Evolutionary conservation across 2,329 filamentous ascomycete species (phyloP), one percentile per base, ranked within the genome.

Genomic region (Aspergillus hortae): DNA sequence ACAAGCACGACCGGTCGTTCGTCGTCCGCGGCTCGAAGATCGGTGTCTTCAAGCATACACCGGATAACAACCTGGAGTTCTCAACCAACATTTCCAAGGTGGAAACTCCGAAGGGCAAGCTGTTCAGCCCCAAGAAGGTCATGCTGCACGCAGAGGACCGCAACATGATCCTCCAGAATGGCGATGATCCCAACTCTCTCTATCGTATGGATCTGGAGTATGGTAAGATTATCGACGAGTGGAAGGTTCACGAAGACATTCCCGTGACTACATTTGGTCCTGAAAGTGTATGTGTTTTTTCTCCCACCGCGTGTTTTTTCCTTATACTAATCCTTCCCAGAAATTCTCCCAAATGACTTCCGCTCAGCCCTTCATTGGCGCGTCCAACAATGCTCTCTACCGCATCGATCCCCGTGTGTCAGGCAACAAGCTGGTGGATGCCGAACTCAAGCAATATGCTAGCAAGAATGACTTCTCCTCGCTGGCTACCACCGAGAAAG

Each of bases 171-270:
- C 73, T 96, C 52, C 92, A 96, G 70, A 92, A 95, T 62, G 79
- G 71, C 23, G 75, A 86, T 47, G 88, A 97, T 59, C 90, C 92
- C 1, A 92, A 96, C 75, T 91, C 90, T 47, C 81, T 99, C 1
- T 99, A 92, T 70, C 89, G 90, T 43, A 97, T 99, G 94, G 94
- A 99, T 74, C 80, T 99, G 42, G 92, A 99, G 71, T 95, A 95
- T 62, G 94, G 94, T 60, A 97, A 96, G 75, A 89, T 99, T 33
- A 91, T 97, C 2, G 94, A 99, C 66, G 94, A 99, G 72, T 99
- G 94, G 94, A 96, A 96, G 63, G 83, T 99, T 12, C 92, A 99
- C 67, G 92, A 99, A 56, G 90, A 97, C 67, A 96, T 99, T 50
- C 87, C 90, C 0, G 89, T 97, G 55, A 85, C 89, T 49, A 94